phyloP scores from a whole-genome alignment of 345 rosid genomes.

The Hypericum perforatum region DNA sequence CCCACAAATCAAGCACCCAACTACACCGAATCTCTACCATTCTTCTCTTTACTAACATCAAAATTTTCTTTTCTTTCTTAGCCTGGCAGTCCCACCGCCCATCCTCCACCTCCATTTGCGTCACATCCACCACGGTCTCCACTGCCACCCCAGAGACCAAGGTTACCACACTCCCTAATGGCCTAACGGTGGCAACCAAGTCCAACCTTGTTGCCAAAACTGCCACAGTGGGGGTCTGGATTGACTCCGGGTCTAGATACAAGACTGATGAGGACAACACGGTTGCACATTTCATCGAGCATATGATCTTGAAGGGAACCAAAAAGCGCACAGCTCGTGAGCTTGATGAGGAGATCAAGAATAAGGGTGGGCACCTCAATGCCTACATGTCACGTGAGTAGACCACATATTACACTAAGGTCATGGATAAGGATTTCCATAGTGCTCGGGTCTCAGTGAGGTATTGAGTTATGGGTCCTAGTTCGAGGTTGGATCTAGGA shows the following conservation, averaged over 20 bases:
- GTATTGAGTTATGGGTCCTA: too few relatives aligned
- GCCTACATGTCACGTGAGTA: slow-evolving; percentile 93
- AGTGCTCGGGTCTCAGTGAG: too few relatives aligned
- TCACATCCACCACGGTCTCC: slow-evolving; percentile 25
- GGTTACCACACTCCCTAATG: slow-evolving; percentile 73
- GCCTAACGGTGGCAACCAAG: slow-evolving; percentile 87
- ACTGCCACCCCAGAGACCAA: slow-evolving; percentile 76
- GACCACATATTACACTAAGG: slow-evolving; percentile 88
- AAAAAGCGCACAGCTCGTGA: slow-evolving; percentile 45
- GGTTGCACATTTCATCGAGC: slow-evolving; percentile 95
- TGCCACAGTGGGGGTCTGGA: slow-evolving; percentile 95
- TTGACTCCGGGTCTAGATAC: slow-evolving; percentile 90
- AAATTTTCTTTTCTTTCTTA: too few relatives aligned
- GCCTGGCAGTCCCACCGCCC: slow-evolving; percentile 52
- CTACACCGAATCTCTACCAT: too few relatives aligned
- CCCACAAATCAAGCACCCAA: too few relatives aligned
- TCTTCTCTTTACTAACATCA: too few relatives aligned
- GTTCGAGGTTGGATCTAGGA: too few relatives aligned
- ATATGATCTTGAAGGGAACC: slow-evolving; percentile 95
- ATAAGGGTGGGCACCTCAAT: slow-evolving; percentile 92
- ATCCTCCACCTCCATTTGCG: slow-evolving; percentile 8
- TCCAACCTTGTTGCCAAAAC: slow-evolving; percentile 62
- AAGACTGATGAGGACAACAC: slow-evolving; percentile 84
- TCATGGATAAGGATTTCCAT: slow-evolving; percentile 62
- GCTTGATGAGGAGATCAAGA: slow-evolving; percentile 87